A percentile compares a stretch with the other conserved stretches of the same genome.
Conservation (phyloP, 441 rosid genomes). For the Bruguiera hainesii region DNA sequence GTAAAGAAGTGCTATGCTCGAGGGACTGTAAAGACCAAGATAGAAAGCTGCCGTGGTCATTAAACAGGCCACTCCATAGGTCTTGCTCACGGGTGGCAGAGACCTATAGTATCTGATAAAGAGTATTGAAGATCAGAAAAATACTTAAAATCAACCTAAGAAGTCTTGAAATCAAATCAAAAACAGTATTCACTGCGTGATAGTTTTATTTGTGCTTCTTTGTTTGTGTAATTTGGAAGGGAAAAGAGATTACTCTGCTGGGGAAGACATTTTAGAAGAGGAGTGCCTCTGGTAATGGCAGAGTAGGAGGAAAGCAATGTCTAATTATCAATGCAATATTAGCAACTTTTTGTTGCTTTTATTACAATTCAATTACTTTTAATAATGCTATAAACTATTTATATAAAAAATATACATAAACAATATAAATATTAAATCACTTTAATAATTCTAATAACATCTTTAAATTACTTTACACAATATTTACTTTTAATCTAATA, state of each 20-base stretch:
- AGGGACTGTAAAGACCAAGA: constrained; percentile 34
- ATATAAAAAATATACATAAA: no score
- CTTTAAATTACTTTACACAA: no score
- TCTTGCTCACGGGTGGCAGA: constrained; percentile 66
- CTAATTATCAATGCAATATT: no score
- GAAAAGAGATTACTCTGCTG: constrained; percentile 46
- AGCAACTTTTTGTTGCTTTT: no score
- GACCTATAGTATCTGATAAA: constrained; percentile 47
- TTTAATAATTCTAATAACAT: no score
- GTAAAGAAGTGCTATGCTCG: constrained; percentile 41
- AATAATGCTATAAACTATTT: no score
- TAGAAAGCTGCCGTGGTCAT: constrained; percentile 49
- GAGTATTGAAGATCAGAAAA: neutral
- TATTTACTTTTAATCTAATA: no score
- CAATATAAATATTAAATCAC: no score
- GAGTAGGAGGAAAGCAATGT: no score
- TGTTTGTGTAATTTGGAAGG: constrained; percentile 2
- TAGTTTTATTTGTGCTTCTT: no score
- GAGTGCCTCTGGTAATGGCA: no score
- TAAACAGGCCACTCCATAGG: constrained; percentile 56
- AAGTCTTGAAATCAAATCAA: neutral
- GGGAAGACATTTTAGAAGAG: constrained; percentile 41
- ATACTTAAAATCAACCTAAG: neutral
- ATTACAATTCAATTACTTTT: no score
- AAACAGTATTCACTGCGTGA: neutral